Evolutionary conservation across 768 basidiomycete genomes (phyloP), one percentile per base, ranked within the genome.

Genomic region (Butyriboletus loyo): DNA sequence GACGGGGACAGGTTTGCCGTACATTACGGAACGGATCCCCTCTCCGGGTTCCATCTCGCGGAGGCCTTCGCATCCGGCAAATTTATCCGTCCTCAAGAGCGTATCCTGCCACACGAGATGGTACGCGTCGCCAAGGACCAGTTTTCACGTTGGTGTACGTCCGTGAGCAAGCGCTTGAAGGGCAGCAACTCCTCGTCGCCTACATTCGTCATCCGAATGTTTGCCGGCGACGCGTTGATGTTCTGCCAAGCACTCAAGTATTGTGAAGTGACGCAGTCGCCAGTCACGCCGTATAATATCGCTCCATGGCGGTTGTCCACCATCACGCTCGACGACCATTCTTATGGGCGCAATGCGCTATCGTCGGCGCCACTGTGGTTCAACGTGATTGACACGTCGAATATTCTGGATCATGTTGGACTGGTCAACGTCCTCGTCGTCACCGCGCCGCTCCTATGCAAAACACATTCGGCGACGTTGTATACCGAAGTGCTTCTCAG

Each of bases 341-440:
- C 24, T 6, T 72, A 69, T 37, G 58, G 63, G 1, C 32, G 13
- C 10, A 21, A 30, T 19, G 51, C 56, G 1, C 17, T 10, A 1
- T 57, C 46, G 6, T 49, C 44, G 0, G 68, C 68, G 1, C 68
- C 68, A 4, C 24, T 58, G n/a, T 59, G 53, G 10, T 70, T 72
- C 52, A 58, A 70, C 21, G 62, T 67, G 15, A 70, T 69, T 19
- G 68, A 69, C 8, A 68, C 68, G 6, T 69, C 70, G 0, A 69
- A 69, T 10, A 22, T 71, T 15, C 14, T 57, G 24, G 68, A 70
- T 22, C 53, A 64, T 6, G 30, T 52, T 1, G 70, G 68, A 1
- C 48, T 70, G 1, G 11, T 70, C n/a, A 69, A 69, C 21, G 3
- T 69, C 21, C 39, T 69, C 17, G 53, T 58, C 13, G 64, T 54